Base-by-base conservation (phyloP, 2,329 filamentous ascomycete species). In the Phialemoniopsis sp. region DNA sequence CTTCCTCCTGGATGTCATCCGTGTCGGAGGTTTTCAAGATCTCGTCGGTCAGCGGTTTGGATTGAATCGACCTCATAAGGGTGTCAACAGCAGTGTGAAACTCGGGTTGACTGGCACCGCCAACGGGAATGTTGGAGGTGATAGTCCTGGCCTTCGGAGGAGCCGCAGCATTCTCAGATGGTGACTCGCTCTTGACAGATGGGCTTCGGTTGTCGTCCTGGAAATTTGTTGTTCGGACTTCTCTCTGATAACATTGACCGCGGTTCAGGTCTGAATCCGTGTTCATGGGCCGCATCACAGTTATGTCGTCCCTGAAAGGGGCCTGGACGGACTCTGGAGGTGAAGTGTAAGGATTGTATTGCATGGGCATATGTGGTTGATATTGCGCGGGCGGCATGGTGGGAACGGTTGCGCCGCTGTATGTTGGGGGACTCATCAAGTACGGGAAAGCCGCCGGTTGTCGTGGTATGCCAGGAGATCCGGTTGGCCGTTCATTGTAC, bases 1-100 rank as follows among this genome's bases (percentile, higher is more conserved):
- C 6, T 26, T 26, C 21, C 58, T 78, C 89, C 53, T 76, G 72
- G 43, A 58, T 60, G 34, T 46, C 43, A 43, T 59, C 46, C 39
- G 47, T 38, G 46, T 49, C 49, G 40, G 52, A 29, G 8, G 50
- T 51, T 7, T 47, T 49, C 8, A 50, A 39, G 3, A 43, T 39
- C 3, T 56, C 50, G 8, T 65, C 55, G 14, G 60, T 59, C 13
- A 70, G 65, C 16, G 72, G 63, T 53, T 85, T 86, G 33, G 78
- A 68, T 59, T 95, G 89, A 34, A 96, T 91, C 1, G 85, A 80
- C 61, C 85, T 89, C 89, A 96, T 95, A 32, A 97, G 66, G 32
- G 81, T 82, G 57, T 96, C 90, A 29, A 96, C 82, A 43, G 88
- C 80, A 0, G 89, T 95, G n/a, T 78, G 75, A 57, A 90, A 91